Evolutionary conservation across 768 basidiomycete genomes (phyloP).

Genomic region (Suillus sp.): DNA sequence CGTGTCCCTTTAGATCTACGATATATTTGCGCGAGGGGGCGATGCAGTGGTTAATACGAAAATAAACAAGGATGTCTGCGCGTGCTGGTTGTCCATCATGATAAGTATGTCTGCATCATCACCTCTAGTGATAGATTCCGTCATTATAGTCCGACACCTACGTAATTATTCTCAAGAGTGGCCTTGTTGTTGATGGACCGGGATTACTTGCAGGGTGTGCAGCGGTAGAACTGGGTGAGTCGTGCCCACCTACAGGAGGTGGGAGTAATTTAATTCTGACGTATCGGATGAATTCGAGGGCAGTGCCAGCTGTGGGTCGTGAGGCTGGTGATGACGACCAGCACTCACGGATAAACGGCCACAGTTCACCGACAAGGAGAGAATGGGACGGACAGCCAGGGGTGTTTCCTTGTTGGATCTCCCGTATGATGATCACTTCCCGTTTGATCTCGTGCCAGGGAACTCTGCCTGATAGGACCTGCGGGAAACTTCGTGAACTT

Average conservation of each 20-base stretch:
- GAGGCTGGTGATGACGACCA: constrained; percentile 3
- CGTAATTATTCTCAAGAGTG: constrained; percentile 2
- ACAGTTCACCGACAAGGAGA: neutral
- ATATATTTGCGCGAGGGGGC: neutral
- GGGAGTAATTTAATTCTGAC: neutral
- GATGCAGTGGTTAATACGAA: neutral
- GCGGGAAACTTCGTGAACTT: neutral
- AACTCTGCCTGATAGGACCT: constrained; percentile 27
- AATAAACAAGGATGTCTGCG: neutral
- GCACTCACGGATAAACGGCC: constrained; percentile 3
- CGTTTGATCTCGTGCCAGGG: constrained; percentile 10
- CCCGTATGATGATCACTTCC: neutral
- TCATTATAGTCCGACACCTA: neutral
- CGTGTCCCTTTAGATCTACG: constrained; percentile 1
- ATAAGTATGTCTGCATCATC: neutral
- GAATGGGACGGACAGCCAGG: neutral
- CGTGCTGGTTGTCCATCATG: neutral
- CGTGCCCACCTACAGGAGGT: neutral
- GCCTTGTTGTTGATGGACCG: neutral
- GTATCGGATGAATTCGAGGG: neutral
- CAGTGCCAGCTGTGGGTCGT: constrained; percentile 7
- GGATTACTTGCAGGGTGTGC: neutral
- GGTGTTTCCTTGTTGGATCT: neutral
- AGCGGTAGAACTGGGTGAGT: neutral
- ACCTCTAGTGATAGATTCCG: neutral